These are phyloP conservation scores for Mycena amicta DNA, from an alignment of 768 basidiomycete species.

Conservation along the genomic window DNA sequence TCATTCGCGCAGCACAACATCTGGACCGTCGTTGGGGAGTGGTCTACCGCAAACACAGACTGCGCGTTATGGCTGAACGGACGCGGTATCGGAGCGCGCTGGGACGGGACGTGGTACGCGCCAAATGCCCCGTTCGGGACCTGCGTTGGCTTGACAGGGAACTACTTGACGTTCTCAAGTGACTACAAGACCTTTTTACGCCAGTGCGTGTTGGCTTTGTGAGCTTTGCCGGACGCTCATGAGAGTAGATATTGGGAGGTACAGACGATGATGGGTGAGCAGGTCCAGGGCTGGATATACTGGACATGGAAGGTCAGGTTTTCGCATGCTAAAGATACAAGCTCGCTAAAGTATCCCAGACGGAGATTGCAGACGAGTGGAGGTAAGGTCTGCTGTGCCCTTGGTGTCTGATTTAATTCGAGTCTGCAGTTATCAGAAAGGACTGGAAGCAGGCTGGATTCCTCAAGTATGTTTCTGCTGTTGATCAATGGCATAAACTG, in stretches of 20 bases:
- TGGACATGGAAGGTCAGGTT: constrained; percentile 75
- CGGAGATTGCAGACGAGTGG: constrained; percentile 19
- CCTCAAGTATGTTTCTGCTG: constrained; percentile 36
- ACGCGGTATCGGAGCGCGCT: constrained; percentile 55
- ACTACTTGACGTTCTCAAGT: constrained; percentile 55
- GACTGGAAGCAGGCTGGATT: constrained; percentile 77
- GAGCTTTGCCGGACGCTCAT: background rate
- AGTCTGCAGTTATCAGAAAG: constrained; percentile 74
- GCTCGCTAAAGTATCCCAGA: constrained; percentile 1
- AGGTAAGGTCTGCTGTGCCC: constrained; percentile 4
- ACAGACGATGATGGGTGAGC: constrained; percentile 75
- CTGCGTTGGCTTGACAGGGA: constrained; percentile 66
- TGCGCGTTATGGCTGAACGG: constrained; percentile 84
- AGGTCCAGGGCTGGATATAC: constrained; percentile 70
- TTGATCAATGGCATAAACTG: background rate
- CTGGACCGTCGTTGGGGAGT: constrained; percentile 82
- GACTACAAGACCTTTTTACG: constrained; percentile 66
- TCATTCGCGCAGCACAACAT: constrained; percentile 55
- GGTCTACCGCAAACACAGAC: constrained; percentile 73
- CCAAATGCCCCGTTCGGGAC: constrained; percentile 52
- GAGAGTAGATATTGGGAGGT: constrained; percentile 71
- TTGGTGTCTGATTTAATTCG: constrained; percentile 19
- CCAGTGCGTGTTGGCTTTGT: constrained; percentile 37
- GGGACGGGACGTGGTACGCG: constrained; percentile 59
- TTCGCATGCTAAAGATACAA: background rate